Evolutionary conservation across 495 filamentous ascomycete genomes (phyloP).

Genomic region (Tuber aestivum): DNA sequence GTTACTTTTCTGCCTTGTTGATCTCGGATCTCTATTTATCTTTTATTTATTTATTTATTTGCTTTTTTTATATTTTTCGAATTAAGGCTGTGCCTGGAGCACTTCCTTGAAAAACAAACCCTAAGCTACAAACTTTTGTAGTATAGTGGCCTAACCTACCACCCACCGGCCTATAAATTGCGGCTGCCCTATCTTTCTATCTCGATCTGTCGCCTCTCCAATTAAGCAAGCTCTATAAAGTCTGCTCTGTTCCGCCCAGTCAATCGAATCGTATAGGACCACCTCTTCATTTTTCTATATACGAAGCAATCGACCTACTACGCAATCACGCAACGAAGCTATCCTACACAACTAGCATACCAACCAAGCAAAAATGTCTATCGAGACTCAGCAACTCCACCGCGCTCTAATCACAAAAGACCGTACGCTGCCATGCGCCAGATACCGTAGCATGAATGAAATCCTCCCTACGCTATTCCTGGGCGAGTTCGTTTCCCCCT

Average conservation of each 20-base stretch:
- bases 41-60: background rate
- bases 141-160: background rate
- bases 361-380: conserved; percentile 23
- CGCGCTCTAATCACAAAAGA: conserved; percentile 34
- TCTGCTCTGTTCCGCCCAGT: background rate
- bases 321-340: background rate
- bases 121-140: background rate
- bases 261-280: background rate
- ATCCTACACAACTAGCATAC: background rate
- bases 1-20: background rate
- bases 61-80: background rate
- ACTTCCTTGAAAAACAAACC: background rate
- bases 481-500: conserved; percentile 24
- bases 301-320: background rate
- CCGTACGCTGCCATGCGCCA: conserved; percentile 32
- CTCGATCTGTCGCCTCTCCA: background rate
- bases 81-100: background rate
- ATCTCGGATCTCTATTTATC: background rate
- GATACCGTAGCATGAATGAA: conserved; percentile 34
- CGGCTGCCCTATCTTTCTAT: background rate
- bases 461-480: conserved; percentile 35
- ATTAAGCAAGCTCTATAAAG: background rate
- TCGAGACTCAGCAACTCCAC: conserved; percentile 37
- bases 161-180: background rate
- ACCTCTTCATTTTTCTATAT: background rate